A percentile compares a stretch with the other conserved stretches of the same genome.
Conservation (phyloP, 495 filamentous ascomycete species). For the Cryomyces minteri region DNA sequence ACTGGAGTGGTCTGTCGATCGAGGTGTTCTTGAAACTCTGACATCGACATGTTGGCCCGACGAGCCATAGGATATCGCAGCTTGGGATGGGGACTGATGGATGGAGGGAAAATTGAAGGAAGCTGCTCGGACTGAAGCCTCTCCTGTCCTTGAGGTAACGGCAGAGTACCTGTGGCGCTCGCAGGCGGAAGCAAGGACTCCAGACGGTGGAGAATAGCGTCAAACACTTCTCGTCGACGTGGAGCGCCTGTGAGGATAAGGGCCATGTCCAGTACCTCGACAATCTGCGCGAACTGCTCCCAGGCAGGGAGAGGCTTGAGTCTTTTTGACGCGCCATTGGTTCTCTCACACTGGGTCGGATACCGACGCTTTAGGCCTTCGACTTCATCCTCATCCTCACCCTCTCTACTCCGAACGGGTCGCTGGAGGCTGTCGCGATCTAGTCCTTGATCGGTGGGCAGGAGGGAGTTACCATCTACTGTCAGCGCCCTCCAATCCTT, state of each 20-base stretch:
- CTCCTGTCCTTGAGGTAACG: neutral
- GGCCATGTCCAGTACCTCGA: constrained; percentile 59
- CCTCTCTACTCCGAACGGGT: neutral
- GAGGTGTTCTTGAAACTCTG: constrained; percentile 48
- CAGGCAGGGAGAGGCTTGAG: neutral
- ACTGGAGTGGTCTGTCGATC: constrained; percentile 35
- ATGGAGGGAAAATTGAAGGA: neutral
- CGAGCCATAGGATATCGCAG: constrained; percentile 5
- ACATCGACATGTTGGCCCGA: constrained; percentile 18
- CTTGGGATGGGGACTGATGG: neutral
- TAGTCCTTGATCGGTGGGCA: neutral
- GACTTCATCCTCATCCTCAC: neutral
- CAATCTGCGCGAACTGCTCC: constrained; percentile 26
- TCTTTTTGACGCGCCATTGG: too few species aligned
- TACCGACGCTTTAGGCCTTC: too few species aligned
- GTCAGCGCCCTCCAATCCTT: neutral
- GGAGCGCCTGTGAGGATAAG: constrained; percentile 37
- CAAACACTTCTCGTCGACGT: too few species aligned
- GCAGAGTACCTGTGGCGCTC: neutral
- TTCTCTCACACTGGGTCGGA: too few species aligned
- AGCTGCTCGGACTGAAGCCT: constrained; percentile 3
- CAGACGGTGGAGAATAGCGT: too few species aligned
- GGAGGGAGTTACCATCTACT: too few species aligned
- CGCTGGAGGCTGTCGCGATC: neutral
- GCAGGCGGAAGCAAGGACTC: neutral